These are phyloP conservation scores for Candida chauliodis DNA, from an alignment of 805 yeast genomes.

Conservation along the genomic window DNA sequence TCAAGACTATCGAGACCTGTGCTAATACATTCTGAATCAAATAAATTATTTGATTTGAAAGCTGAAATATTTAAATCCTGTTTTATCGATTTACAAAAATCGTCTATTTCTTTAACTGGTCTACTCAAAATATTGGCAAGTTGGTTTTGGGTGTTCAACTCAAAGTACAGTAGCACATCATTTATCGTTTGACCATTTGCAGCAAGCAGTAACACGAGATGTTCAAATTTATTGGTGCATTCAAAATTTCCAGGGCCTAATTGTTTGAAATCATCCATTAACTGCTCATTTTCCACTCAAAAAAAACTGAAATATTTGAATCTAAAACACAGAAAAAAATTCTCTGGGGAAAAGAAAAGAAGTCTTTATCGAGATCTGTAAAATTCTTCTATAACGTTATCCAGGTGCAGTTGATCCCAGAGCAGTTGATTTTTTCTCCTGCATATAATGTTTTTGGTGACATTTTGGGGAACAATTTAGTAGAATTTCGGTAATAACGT, in stretches of 20 bases:
- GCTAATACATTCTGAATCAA: conserved; percentile 8
- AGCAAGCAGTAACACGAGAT: conserved; percentile 16
- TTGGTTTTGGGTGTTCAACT: conserved; percentile 11
- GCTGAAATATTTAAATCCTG: neutral
- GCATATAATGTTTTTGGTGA: no score
- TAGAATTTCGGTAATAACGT: no score
- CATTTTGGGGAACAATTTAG: no score
- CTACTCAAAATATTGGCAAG: conserved; percentile 22
- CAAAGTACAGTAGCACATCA: conserved; percentile 20
- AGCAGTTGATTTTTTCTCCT: no score
- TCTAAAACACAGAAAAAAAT: no score
- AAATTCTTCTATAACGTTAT: no score
- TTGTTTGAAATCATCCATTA: conserved; percentile 26
- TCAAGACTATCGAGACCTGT: conserved; percentile 28
- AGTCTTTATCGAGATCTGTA: no score
- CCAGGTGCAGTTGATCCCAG: no score
- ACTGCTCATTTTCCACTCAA: neutral
- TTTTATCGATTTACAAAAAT: conserved; percentile 11
- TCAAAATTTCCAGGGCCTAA: no score
- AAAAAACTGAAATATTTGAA: neutral
- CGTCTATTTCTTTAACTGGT: conserved; percentile 25
- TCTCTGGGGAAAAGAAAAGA: no score
- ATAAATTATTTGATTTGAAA: neutral
- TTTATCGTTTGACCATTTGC: conserved; percentile 23
- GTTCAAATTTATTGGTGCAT: conserved; percentile 13